A percentile compares a stretch with the other conserved stretches of the same genome.
Conservation (phyloP, 106 monocot genomes). For the Alisma plantagoaquatica region DNA sequence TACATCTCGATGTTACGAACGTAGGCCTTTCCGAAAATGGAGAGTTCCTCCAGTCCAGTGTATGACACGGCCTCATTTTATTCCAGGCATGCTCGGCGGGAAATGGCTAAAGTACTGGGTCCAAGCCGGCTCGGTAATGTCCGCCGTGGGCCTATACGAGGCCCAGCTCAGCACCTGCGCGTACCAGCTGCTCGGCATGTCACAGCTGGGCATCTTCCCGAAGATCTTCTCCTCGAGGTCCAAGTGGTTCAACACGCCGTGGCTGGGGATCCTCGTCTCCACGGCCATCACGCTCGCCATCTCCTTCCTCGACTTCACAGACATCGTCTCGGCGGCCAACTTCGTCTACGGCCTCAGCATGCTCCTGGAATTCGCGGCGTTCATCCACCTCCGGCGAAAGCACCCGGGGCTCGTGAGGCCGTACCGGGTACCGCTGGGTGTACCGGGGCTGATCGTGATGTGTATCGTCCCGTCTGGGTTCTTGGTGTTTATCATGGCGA, state of each 20-base stretch:
- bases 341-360: constrained; percentile 84
- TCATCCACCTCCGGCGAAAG: constrained; percentile 52
- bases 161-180: constrained; percentile 77
- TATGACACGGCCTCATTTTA: no score
- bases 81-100: constrained; percentile 57
- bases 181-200: constrained; percentile 88
- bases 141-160: constrained; percentile 76
- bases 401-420: constrained; percentile 55
- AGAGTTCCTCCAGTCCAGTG: no score
- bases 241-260: constrained; percentile 66
- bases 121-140: constrained; percentile 62
- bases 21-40: no score
- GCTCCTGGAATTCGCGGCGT: constrained; percentile 79
- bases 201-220: constrained; percentile 72
- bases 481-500: constrained; percentile 46
- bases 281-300: constrained; percentile 60
- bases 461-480: constrained; percentile 65
- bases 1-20: no score
- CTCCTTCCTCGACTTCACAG: constrained; percentile 69
- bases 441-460: constrained; percentile 40
- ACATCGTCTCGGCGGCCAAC: constrained; percentile 76
- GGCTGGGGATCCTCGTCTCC: constrained; percentile 57
- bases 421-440: constrained; percentile 46
- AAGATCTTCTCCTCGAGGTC: constrained; percentile 36
- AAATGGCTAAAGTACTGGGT: constrained; percentile 84